Percentiles rank a stretch among this genome's conserved stretches.
Conservation (phyloP, 1,284 basidiomycete species). For the Ustanciosporium gigantosporum region DNA sequence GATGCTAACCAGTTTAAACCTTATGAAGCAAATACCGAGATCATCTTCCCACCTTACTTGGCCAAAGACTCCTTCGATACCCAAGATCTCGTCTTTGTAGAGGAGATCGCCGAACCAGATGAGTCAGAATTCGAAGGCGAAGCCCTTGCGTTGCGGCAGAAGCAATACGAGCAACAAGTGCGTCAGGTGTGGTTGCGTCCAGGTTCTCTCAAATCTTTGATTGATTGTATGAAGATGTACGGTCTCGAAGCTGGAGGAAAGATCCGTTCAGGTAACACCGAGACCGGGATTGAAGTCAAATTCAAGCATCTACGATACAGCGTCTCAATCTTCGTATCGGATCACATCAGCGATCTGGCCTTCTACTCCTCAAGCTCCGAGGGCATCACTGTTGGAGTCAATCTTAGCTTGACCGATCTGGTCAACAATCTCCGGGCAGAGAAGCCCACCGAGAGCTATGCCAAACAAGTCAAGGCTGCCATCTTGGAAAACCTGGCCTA, state of each 20-base stretch:
- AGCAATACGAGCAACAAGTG: background rate
- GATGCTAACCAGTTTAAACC: constrained; percentile 39
- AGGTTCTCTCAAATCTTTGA: constrained; percentile 40
- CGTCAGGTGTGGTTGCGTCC: constrained; percentile 51
- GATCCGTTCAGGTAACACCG: constrained; percentile 52
- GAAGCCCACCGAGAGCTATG: constrained; percentile 10
- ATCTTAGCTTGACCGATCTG: constrained; percentile 48
- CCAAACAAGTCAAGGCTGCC: constrained; percentile 38
- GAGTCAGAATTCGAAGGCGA: constrained; percentile 18
- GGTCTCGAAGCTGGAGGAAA: constrained; percentile 33
- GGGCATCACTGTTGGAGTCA: constrained; percentile 54
- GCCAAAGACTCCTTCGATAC: constrained; percentile 43
- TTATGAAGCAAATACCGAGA: constrained; percentile 57
- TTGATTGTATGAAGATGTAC: constrained; percentile 36
- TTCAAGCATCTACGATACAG: constrained; percentile 47
- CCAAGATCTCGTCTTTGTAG: constrained; percentile 49
- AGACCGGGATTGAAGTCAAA: constrained; percentile 54
- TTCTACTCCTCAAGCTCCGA: constrained; percentile 28
- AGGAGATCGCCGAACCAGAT: constrained; percentile 17
- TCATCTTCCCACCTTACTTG: constrained; percentile 61
- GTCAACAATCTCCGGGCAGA: constrained; percentile 35
- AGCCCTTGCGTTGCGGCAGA: constrained; percentile 4
- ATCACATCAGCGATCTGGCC: constrained; percentile 43
- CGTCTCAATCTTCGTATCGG: constrained; percentile 58
- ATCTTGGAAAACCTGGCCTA: constrained; percentile 50